These are phyloP conservation scores for Eucalyptus erythrocorys DNA, from an alignment of 345 rosid genomes.

Conservation along the genomic window DNA sequence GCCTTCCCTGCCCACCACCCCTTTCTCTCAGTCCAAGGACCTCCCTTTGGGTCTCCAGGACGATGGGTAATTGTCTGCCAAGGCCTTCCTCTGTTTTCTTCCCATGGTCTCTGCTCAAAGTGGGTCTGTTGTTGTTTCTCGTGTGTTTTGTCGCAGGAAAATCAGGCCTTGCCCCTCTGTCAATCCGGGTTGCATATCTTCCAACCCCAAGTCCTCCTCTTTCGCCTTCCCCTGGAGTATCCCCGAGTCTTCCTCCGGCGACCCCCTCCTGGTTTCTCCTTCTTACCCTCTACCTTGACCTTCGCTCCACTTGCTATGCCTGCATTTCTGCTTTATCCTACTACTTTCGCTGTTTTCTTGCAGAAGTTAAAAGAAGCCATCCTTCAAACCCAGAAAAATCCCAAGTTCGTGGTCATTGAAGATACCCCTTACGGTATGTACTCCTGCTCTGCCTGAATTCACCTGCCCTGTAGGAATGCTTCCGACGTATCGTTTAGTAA, in stretches of 20 bases:
- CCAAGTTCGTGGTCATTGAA: slow-evolving; percentile 37
- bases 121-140: background rate
- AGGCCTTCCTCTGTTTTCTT: background rate
- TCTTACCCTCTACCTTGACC: background rate
- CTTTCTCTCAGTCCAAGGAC: slow-evolving; percentile 86
- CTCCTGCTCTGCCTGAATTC: background rate
- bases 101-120: background rate
- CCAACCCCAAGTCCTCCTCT: slow-evolving; percentile 83
- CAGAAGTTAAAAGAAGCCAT: slow-evolving; percentile 72
- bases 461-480: background rate
- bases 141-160: slow-evolving; percentile 33
- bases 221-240: slow-evolving; percentile 65
- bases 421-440: slow-evolving; percentile 56
- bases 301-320: background rate
- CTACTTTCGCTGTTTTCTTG: background rate
- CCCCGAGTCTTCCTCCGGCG: slow-evolving; percentile 31
- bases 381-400: slow-evolving; percentile 59
- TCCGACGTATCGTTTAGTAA: background rate
- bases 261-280: slow-evolving; percentile 44
- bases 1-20: slow-evolving; percentile 39
- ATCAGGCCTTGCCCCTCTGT: slow-evolving; percentile 85
- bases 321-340: background rate
- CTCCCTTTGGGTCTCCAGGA: slow-evolving; percentile 53
- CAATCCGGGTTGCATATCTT: slow-evolving; percentile 80
- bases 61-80: slow-evolving; percentile 39